A percentile compares a stretch with the other conserved stretches of the same genome.
Evolutionary conservation across 2,329 filamentous ascomycete species (phyloP).

Genomic region (Pseudonectria buxi): DNA sequence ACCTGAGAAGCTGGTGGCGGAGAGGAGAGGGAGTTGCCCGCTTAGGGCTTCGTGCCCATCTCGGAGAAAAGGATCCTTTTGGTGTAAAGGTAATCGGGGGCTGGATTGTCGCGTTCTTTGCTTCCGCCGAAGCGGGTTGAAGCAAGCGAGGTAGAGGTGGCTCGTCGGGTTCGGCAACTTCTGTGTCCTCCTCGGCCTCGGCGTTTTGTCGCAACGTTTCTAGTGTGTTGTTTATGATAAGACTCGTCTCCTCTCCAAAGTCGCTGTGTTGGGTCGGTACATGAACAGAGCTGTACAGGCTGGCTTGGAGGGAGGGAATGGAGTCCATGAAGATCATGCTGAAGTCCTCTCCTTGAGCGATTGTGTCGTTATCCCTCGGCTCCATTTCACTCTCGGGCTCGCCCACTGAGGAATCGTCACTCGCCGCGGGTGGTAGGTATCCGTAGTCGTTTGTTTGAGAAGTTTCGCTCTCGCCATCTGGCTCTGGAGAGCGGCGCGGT

Average conservation of each 20-base stretch:
- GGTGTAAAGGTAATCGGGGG: slow-evolving; percentile 14
- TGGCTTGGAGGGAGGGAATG: slow-evolving; percentile 43
- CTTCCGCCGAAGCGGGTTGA: slow-evolving; percentile 7
- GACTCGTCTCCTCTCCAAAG: slow-evolving; percentile 49
- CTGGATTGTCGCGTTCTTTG: slow-evolving; percentile 10
- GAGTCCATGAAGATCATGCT: slow-evolving; percentile 55
- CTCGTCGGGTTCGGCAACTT: slow-evolving; percentile 2
- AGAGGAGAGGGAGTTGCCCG: slow-evolving; percentile 23
- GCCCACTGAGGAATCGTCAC: slow-evolving; percentile 28
- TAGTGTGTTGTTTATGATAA: slow-evolving; percentile 50
- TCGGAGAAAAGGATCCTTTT: slow-evolving; percentile 19
- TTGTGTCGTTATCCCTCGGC: slow-evolving; percentile 32
- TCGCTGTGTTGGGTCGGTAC: slow-evolving; percentile 31
- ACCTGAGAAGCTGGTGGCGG: slow-evolving; percentile 27
- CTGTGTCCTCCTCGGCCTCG: slow-evolving; percentile 4
- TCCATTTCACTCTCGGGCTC: slow-evolving; percentile 19
- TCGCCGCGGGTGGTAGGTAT: slow-evolving; percentile 22
- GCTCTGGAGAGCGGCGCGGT: not conserved
- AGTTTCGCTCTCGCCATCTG: slow-evolving; percentile 7
- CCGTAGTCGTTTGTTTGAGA: slow-evolving; percentile 22
- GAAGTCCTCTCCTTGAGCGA: slow-evolving; percentile 47
- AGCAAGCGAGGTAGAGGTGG: slow-evolving; percentile 1
- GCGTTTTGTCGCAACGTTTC: slow-evolving; percentile 39
- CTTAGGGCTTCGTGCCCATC: slow-evolving; percentile 31
- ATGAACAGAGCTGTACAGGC: slow-evolving; percentile 28